Conservation (phyloP, 164 flowering plant genomes). For the Umbellularia californica region DNA sequence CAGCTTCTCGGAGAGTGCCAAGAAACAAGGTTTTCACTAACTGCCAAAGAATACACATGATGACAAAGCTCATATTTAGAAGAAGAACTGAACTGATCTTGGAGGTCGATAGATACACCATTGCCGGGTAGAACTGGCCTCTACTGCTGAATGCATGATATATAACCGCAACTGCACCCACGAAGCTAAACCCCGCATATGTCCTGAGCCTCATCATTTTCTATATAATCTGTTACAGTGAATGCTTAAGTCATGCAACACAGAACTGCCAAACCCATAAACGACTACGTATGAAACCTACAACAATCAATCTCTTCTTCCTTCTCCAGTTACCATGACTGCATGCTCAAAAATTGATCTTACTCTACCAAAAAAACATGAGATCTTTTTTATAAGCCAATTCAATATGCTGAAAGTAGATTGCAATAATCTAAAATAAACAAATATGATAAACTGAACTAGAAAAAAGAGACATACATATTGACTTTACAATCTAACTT, state of each 20-base stretch:
- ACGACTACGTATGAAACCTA: not conserved
- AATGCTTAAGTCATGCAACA: slow-evolving; percentile 5
- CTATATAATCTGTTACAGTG: not conserved
- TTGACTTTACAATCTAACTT: no score
- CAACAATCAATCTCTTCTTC: not conserved
- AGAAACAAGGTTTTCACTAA: slow-evolving; percentile 67
- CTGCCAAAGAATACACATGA: slow-evolving; percentile 93
- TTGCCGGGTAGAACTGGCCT: slow-evolving; percentile 93
- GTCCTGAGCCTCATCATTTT: slow-evolving; percentile 83
- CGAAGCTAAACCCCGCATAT: slow-evolving; percentile 68
- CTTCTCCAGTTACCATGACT: not conserved
- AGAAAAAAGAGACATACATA: no score
- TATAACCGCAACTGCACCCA: slow-evolving; percentile 59
- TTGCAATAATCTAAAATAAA: no score
- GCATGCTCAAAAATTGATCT: not conserved
- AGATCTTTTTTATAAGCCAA: no score
- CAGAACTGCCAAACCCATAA: not conserved
- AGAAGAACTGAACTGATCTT: slow-evolving; percentile 88
- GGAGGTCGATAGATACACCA: slow-evolving; percentile 85
- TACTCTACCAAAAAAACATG: not conserved
- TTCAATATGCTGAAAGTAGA: not conserved
- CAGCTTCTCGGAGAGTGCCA: slow-evolving; percentile 89
- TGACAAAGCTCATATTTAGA: slow-evolving; percentile 84
- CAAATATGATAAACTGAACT: not conserved
- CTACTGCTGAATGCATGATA: slow-evolving; percentile 91